phyloP scores from a whole-genome alignment of 2,329 filamentous ascomycete genomes.

The Trichoderma sp. region DNA sequence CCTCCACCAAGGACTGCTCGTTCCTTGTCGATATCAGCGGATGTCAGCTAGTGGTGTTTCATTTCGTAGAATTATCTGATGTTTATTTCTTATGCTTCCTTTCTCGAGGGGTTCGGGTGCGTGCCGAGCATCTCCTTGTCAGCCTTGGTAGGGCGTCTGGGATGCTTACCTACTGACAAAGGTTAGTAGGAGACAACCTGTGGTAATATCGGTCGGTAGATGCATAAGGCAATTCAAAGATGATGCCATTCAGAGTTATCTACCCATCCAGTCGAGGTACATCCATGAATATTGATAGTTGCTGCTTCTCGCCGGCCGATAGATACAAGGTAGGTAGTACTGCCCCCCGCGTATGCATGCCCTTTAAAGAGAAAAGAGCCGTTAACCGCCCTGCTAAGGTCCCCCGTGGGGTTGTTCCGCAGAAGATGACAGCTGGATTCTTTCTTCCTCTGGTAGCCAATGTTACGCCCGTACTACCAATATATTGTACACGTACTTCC shows the following conservation, averaged over 20 bases:
- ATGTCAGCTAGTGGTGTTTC: not conserved
- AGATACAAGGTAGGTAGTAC: not conserved
- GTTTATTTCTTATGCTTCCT: not conserved
- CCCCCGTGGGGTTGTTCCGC: not conserved
- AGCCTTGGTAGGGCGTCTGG: not conserved
- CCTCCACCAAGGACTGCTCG: not conserved
- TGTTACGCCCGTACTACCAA: not conserved
- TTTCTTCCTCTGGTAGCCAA: not conserved
- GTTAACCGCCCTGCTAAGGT: not conserved
- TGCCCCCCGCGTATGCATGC: not conserved
- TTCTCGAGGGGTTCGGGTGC: not conserved
- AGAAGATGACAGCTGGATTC: not conserved
- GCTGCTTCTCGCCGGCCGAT: not conserved
- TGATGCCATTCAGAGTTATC: not conserved
- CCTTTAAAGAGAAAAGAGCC: not conserved
- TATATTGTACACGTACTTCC: not conserved
- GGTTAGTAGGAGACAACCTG: not conserved
- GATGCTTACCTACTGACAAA: not conserved
- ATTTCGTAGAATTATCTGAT: not conserved
- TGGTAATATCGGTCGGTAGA: not conserved
- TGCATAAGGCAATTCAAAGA: not conserved
- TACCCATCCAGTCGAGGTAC: not conserved
- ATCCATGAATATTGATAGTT: not conserved
- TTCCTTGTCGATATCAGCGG: not conserved
- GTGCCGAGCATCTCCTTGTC: not conserved